Conservation (phyloP, 805 yeast genomes). For the Scheffersomyces ergatensis region DNA sequence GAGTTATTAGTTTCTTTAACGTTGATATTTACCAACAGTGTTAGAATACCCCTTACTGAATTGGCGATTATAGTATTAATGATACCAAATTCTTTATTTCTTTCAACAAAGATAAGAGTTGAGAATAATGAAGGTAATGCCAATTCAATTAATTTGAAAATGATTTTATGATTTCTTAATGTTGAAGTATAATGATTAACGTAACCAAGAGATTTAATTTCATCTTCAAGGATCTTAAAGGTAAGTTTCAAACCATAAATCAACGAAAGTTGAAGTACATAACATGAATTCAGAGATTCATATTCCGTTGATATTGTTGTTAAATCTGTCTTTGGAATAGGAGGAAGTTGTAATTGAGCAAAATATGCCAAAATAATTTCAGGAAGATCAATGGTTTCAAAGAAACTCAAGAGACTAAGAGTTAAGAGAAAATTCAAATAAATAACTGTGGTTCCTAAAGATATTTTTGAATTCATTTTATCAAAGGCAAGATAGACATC, state of each 20-base stretch:
- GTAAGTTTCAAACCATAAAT: constrained; percentile 6
- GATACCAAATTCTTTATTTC: constrained; percentile 1
- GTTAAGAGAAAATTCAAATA: constrained; percentile 17
- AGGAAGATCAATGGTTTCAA: constrained; percentile 9
- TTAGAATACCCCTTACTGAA: constrained; percentile 5
- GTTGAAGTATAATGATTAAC: constrained; percentile 6
- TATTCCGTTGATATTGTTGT: not conserved
- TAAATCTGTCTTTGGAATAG: constrained; percentile 17
- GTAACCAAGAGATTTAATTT: constrained; percentile 9
- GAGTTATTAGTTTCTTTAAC: constrained; percentile 8
- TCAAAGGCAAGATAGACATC: constrained; percentile 16
- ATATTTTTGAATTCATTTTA: constrained; percentile 16
- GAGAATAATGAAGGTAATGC: constrained; percentile 14
- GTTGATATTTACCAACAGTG: constrained; percentile 8
- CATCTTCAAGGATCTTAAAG: constrained; percentile 11
- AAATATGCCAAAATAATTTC: constrained; percentile 11
- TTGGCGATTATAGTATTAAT: not conserved
- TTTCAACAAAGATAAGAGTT: constrained; percentile 8
- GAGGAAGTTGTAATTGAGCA: constrained; percentile 21
- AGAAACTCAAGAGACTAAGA: constrained; percentile 8
- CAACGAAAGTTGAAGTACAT: not conserved
- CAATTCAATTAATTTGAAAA: constrained; percentile 12
- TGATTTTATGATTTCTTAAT: constrained; percentile 8
- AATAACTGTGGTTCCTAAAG: constrained; percentile 12
- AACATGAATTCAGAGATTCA: not conserved